A percentile compares a stretch with the other conserved stretches of the same genome.
phyloP scores from a whole-genome alignment of 306 rosid species.

The Vigna mungo region DNA sequence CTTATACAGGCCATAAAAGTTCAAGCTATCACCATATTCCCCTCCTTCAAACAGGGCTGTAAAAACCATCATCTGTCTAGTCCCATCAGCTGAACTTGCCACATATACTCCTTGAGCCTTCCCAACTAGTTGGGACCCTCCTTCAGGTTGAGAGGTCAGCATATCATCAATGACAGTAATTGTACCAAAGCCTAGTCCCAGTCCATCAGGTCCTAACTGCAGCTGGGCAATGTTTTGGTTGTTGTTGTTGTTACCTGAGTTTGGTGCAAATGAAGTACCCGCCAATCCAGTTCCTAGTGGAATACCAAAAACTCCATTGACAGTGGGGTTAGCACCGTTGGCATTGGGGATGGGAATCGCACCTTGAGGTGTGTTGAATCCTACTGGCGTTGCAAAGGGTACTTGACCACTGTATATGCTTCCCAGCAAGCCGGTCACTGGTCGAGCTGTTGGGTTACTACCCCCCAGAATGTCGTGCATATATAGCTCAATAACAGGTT shows the following conservation, averaged over 20 bases:
- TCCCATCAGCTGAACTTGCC: conserved; percentile 86
- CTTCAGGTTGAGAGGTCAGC: conserved; percentile 69
- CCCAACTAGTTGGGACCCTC: conserved; percentile 77
- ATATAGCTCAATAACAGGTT: conserved; percentile 69
- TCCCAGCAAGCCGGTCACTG: conserved; percentile 77
- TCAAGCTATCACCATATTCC: conserved; percentile 83
- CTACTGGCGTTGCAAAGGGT: conserved; percentile 77
- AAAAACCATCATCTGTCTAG: conserved; percentile 83
- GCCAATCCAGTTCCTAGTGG: conserved; percentile 87
- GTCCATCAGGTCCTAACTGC: conserved; percentile 70
- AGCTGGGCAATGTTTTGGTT: conserved; percentile 51
- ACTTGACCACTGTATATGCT: conserved; percentile 83
- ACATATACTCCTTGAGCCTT: conserved; percentile 85
- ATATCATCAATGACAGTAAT: conserved; percentile 82
- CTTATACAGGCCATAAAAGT: conserved; percentile 76
- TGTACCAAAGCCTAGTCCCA: conserved; percentile 87
- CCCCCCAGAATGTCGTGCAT: conserved; percentile 93
- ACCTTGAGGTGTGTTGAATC: conserved; percentile 69
- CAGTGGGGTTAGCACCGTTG: conserved; percentile 80
- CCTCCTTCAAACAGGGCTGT: conserved; percentile 94
- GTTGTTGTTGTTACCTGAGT: conserved; percentile 39
- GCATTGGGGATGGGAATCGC: conserved; percentile 84
- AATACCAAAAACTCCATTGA: conserved; percentile 80
- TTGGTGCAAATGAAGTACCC: conserved; percentile 73
- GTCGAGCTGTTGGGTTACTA: conserved; percentile 75